Base-by-base conservation (phyloP, 1,284 basidiomycete genomes). In the Cryptococcus wingfieldii region DNA sequence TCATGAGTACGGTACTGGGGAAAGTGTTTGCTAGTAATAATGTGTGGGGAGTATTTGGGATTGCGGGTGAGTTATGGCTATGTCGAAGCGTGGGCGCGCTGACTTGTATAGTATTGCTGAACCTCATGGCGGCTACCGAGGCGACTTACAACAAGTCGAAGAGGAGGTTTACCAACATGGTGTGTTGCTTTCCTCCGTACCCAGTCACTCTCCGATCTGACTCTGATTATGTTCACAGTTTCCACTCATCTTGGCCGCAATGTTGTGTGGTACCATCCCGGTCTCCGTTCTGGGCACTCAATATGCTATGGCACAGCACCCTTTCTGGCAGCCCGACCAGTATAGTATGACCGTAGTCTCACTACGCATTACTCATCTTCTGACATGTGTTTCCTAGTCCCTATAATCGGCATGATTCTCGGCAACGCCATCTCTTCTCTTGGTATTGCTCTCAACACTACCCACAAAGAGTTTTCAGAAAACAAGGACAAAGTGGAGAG, bases 331-430 rank as follows among this genome's bases (percentile, higher is more conserved):
- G 45, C 88, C 89, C 0, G 84, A 85, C 44, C 85, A 89, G 72
- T 91, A 86, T 64, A 86, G 88, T 89, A 60, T 55, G 83, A 69
- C 18, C 48, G 38, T 42, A 19, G 31, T 38, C 28, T 39, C 28
- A 41, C 37, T 42, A 10, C 9, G 23, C 47, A 13, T 38, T 19
- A 31, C 25, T 37, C 13, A n/a, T 44, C 7, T 13, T 25, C 25
- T 7, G 25, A 12, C 31, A 28, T 48, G 34, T 18, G 44, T 37
- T 4, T 37, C 13, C 37, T 39, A 90, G 89, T 91, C 55, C 89
- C 89, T 9, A 83, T 90, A 50, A 81, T 90, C 9, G 89, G 90
- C n/a, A 91, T 92, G 90, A 79, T 91, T 2, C 87, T 89, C 50
- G 89, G 89, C 4, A 84, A 82, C 58, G 86, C 88, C 0, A 87